These are phyloP conservation scores for Trichothecium roseum DNA, from an alignment of 2,329 filamentous ascomycete genomes.

Conservation along the genomic window DNA sequence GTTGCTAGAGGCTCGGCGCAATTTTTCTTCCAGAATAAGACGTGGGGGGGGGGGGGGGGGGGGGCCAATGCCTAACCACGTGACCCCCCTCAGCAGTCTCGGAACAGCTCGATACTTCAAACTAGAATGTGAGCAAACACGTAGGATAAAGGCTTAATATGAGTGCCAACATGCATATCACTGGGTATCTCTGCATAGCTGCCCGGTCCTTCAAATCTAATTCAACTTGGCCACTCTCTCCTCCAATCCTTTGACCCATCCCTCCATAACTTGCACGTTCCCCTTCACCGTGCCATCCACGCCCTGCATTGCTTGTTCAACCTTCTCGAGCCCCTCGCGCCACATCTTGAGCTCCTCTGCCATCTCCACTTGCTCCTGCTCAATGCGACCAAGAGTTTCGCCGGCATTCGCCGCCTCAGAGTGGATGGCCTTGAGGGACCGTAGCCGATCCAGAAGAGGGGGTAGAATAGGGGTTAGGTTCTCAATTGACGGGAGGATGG, in stretches of 20 bases:
- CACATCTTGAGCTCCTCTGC: conserved; percentile 75
- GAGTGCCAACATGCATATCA: conserved; percentile 5
- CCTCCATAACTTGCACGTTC: conserved; percentile 78
- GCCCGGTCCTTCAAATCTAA: conserved; percentile 8
- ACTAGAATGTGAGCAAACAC: not conserved
- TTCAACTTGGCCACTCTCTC: conserved; percentile 56
- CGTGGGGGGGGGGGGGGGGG: too few relatives aligned
- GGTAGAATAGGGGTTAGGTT: conserved; percentile 76
- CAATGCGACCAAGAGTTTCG: conserved; percentile 65
- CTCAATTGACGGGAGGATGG: conserved; percentile 80
- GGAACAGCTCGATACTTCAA: not conserved
- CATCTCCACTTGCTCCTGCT: conserved; percentile 73
- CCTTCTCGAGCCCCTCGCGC: conserved; percentile 68
- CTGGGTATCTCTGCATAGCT: conserved; percentile 19
- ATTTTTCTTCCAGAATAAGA: too few relatives aligned
- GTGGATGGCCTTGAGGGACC: conserved; percentile 76
- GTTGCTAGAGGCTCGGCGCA: too few relatives aligned
- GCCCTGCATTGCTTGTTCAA: conserved; percentile 64
- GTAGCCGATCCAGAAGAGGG: conserved; percentile 71
- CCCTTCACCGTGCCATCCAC: conserved; percentile 60
- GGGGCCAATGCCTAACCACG: conserved; percentile 5
- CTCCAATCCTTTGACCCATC: conserved; percentile 84
- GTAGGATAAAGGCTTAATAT: conserved; percentile 4
- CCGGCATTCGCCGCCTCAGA: conserved; percentile 75
- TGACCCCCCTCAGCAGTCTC: too few relatives aligned